Evolutionary conservation across 208 protist species (phyloP), one percentile per base, ranked within the genome.

Genomic region (Naegleria gruberi): DNA sequence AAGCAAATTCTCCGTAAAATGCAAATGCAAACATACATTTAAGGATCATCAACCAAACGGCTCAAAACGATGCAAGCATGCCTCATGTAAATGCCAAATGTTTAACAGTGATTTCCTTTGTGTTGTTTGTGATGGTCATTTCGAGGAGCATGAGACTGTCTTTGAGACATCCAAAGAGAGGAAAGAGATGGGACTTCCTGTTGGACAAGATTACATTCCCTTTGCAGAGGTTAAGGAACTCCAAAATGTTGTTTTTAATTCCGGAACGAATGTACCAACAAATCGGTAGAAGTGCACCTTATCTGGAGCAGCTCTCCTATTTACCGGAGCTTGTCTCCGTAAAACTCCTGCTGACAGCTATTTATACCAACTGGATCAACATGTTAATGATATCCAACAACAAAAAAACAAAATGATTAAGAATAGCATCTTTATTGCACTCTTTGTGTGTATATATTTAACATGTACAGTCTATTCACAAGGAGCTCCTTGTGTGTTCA

Each of bases 141-240:
- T 94, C 92, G 95, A 97, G 91, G 94, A 96, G 40, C 96, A 97
- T 90, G 91, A 87, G 44, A 97, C 96, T 46, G 93, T 96, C 42
- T 95, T 94, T 87, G 95, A 97, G 92, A 95, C 92, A 43, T 94
- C 95, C 89, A 89, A 88, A n/a, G 92, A 94, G 43, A 93, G 96
- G 6, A 42, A 81, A 46, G 17, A 77, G 37, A 87, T 88, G 0
- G 93, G 94, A 4, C 89, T 92, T 45, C 93, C 94, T 4, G 95
- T 97, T 34, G 91, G 94, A 23, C 92, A 94, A 46, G 93, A 83
- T 23, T 97, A 94, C 65, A 94, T 95, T 8, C 96, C 95, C 3
- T 93, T 97, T 65, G 82, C 90, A 0, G 91, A 89, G 30, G n/a
- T 95, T 41, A 93, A 96, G 41, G 65, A 91, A 65, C 92, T 97